These are phyloP conservation scores for Boletellus deceptivus DNA, from an alignment of 1,284 basidiomycete genomes.

Conservation along the genomic window DNA sequence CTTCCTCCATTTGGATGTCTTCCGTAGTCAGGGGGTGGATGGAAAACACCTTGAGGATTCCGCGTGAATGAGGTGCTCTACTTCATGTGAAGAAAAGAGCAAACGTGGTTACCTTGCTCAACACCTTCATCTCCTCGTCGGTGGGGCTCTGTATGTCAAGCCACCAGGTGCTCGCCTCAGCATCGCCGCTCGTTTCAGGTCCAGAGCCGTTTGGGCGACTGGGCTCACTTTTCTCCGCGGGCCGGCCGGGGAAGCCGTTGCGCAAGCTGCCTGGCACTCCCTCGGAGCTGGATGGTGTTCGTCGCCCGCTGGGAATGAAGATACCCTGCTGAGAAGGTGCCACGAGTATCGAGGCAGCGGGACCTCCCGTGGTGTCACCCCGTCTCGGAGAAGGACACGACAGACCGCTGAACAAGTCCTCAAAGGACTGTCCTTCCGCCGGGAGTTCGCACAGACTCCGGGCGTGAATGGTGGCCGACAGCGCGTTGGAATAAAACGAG, in stretches of 20 bases:
- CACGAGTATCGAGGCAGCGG: constrained; percentile 11
- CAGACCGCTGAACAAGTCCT: constrained; percentile 81
- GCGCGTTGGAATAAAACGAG: constrained; percentile 96
- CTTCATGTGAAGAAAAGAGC: neutral
- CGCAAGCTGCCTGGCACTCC: constrained; percentile 3
- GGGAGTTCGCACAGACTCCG: constrained; percentile 92
- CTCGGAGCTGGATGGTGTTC: constrained; percentile 7
- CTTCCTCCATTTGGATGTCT: constrained; percentile 99
- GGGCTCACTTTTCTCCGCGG: constrained; percentile 21
- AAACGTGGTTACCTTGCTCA: constrained; percentile 71
- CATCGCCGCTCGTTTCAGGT: constrained; percentile 33
- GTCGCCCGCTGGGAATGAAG: constrained; percentile 7
- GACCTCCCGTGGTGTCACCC: constrained; percentile 8
- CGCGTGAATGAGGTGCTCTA: constrained; percentile 8
- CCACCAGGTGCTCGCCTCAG: constrained; percentile 94
- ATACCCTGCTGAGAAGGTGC: constrained; percentile 3
- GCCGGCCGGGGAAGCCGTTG: constrained; percentile 18
- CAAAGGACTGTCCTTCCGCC: constrained; percentile 90
- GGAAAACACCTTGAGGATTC: constrained; percentile 72
- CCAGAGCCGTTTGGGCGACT: constrained; percentile 25
- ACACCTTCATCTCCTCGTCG: constrained; percentile 97
- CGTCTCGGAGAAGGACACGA: constrained; percentile 7
- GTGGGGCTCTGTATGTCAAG: constrained; percentile 93
- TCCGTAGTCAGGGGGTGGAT: constrained; percentile 99
- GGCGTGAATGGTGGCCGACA: constrained; percentile 94